Base-by-base conservation (phyloP, 352 stramenopile genomes). In the Pythium apleroticum region DNA sequence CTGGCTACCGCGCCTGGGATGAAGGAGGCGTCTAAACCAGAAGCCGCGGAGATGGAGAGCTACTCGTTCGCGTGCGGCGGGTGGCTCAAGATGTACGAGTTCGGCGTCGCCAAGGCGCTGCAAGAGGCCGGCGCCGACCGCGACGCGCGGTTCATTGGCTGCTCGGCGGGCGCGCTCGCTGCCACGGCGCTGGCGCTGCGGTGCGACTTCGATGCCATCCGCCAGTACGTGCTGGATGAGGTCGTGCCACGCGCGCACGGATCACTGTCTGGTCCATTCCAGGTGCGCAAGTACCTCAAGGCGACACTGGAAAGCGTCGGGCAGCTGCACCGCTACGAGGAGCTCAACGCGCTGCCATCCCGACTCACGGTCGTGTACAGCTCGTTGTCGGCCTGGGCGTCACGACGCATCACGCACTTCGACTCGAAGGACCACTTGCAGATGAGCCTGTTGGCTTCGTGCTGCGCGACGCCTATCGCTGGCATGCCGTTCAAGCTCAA, bases 31-130 rank as follows among this genome's bases (percentile, higher is more conserved):
- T 48, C 39, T 20, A 48, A 48, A 14, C 17, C 20, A 27, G 43
- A 50, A 50, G 43, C 43, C 28, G 15, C 45, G 7, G 43, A 52
- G 6, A 63, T 57, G 45, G 57, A 50, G 62, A 92, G 83, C 68
- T 93, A 91, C 74, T 96, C 86, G 65, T 97, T 97, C 68, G 84
- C 85, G 1, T 94, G 86, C 56, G 86, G 83, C 25, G 89, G 89
- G 0, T 97, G 83, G 81, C 84, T 97, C 65, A 96, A 95, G 68
- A 90, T 89, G 81, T 96, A 95, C 70, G 68, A 90, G 20, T 95
- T 96, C 48, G 89, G 89, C 46, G 87, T 96, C 28, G 84, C 84
- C 61, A 93, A 96, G 63, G 85, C 85, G 20, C 75, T 96, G 24
- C 86, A 96, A 55, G 60, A 95, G 61, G 78, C 79, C 62, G 78